These are phyloP conservation scores for Mikania micrantha DNA, from an alignment of 129 eudicot genomes.

Conservation along the genomic window DNA sequence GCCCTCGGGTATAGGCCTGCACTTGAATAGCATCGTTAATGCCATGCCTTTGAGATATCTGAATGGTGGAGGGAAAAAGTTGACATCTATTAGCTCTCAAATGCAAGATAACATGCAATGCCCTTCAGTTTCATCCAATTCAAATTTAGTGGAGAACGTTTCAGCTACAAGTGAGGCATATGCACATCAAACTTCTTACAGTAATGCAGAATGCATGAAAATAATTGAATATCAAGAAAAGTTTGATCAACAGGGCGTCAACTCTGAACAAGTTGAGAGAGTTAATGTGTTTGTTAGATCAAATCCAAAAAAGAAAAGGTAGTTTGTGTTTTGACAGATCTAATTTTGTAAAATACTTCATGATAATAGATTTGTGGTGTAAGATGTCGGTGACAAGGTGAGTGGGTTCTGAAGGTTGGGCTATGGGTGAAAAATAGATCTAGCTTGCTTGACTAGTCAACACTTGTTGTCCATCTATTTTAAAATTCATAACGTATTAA, in stretches of 20 bases:
- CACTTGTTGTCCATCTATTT: not conserved
- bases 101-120: slow-evolving; percentile 23
- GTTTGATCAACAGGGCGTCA: slow-evolving; percentile 26
- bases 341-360: not conserved
- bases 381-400: slow-evolving; percentile 1
- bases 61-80: slow-evolving; percentile 23
- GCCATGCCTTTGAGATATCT: slow-evolving; percentile 29
- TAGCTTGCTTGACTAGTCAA: not conserved
- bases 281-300: slow-evolving; percentile 18
- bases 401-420: not conserved
- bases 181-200: slow-evolving; percentile 19
- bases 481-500: not conserved
- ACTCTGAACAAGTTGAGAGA: slow-evolving; percentile 20
- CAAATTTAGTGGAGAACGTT: slow-evolving; percentile 21
- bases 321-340: not conserved
- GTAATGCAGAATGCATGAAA: slow-evolving; percentile 21
- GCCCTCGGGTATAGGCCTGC: slow-evolving; percentile 84
- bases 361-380: not conserved
- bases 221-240: slow-evolving; percentile 22
- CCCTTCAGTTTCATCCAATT: slow-evolving; percentile 29
- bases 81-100: slow-evolving; percentile 18
- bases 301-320: slow-evolving; percentile 60
- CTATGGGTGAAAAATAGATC: not conserved
- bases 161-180: slow-evolving; percentile 33
- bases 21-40: slow-evolving; percentile 63